Percentiles rank a stretch among this genome's conserved stretches.
These are phyloP conservation scores for Fulvia fulva DNA, from an alignment of 2,329 filamentous ascomycete species.

Conservation along the genomic window DNA sequence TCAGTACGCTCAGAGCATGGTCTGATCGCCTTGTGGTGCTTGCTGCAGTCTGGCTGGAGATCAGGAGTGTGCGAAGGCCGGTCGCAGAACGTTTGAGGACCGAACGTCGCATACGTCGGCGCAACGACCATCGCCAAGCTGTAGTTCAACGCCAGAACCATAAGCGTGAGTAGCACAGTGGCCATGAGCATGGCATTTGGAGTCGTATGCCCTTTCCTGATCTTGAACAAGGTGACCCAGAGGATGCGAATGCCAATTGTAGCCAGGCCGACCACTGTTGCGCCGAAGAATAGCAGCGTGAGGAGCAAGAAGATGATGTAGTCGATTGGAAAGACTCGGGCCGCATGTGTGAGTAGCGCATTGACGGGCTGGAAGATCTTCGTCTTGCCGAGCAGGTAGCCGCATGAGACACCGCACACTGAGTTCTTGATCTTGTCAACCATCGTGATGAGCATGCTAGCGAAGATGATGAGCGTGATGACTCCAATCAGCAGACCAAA, in stretches of 20 bases:
- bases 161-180: slow-evolving; percentile 84
- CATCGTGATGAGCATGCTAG: slow-evolving; percentile 89
- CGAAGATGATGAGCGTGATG: slow-evolving; percentile 71
- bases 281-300: slow-evolving; percentile 81
- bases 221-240: slow-evolving; percentile 89
- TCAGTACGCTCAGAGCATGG: slow-evolving; percentile 75
- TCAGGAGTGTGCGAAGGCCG: slow-evolving; percentile 60
- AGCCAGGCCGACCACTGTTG: slow-evolving; percentile 81
- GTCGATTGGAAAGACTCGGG: slow-evolving; percentile 83
- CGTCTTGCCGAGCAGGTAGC: slow-evolving; percentile 83
- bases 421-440: slow-evolving; percentile 98
- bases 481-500: slow-evolving; percentile 75
- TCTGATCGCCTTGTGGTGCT: slow-evolving; percentile 67
- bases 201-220: slow-evolving; percentile 81
- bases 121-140: slow-evolving; percentile 89
- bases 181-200: slow-evolving; percentile 89
- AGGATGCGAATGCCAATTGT: slow-evolving; percentile 90
- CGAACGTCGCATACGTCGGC: slow-evolving; percentile 90
- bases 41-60: slow-evolving; percentile 69
- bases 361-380: slow-evolving; percentile 96
- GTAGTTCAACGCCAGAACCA: slow-evolving; percentile 89
- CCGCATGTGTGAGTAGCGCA: slow-evolving; percentile 76
- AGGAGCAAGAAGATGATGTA: slow-evolving; percentile 85
- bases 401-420: slow-evolving; percentile 82
- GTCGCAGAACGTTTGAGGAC: slow-evolving; percentile 90